Base-by-base conservation (phyloP, 2,329 filamentous ascomycete genomes). In the Aspergillus carbonarius region DNA sequence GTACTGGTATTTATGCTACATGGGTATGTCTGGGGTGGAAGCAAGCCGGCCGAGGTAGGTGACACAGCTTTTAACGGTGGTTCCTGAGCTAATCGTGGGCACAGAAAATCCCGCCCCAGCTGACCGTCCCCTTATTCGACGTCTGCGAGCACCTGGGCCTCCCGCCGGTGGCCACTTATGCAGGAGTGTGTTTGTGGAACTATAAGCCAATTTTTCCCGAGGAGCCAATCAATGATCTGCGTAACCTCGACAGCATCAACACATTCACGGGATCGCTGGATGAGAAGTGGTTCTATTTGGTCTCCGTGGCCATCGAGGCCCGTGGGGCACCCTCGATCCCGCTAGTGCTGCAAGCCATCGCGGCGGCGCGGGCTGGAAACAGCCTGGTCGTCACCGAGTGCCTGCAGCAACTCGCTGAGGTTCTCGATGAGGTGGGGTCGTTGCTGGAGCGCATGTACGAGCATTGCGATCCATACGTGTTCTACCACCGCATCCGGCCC, bases 231-330 rank as follows among this genome's bases (percentile, higher is more conserved):
- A 91, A 96, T 70, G 86, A 87, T 63, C 83, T 98, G 47, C 88
- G 95, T 70, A 98, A 99, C 68, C 83, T 99, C 57, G 88, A 91
- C 40, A 95, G 91, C 2, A 82, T 98, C 60, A 86, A 88, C 69
- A 97, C 95, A 15, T 96, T 97, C 71, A 98, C 95, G 15, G 95
- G 95, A 52, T 93, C 92, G 7, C 81, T 96, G 56, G 95, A 99
- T 72, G 95, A 99, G 78, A 96, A 95, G 62, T 99, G 95, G 95
- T 99, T 99, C 73, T 99, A 98, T 73, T 83, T 99, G 12, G 87
- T 98, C 54, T 97, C 92, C 0, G 91, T 97, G 3, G 95, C 93
- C 62, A 97, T 99, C 63, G 95, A 99, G 77, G 92, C 93, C 55
- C 88, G 92, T 57, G 93, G 92, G 25, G 95, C 88, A 0, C 90